Evolutionary conservation across 495 filamentous ascomycete genomes (phyloP), one percentile per base, ranked within the genome.

Genomic region (Tuber umbilicatum): DNA sequence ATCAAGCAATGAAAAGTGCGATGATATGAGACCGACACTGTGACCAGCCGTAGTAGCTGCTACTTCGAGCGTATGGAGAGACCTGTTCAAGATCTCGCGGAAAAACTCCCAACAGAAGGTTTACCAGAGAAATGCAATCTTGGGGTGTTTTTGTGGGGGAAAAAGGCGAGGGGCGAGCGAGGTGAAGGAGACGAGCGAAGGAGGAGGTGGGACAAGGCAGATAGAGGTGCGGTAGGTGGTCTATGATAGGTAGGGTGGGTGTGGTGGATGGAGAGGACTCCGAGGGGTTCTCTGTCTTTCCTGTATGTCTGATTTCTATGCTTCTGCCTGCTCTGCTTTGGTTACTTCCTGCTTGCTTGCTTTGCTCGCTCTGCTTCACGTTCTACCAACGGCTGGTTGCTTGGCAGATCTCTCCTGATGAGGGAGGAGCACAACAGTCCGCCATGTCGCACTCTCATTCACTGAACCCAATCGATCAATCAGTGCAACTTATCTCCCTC

Each of bases 381-480:
- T 27, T 14, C 31, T 64, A 64, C 55, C 55, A 64, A 64, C 27
- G 55, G 31, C 55, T 64, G 55, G 55, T 35, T 64, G 55, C 55
- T 64, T 31, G 31, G 27, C 55, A 31, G 55, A 64, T 64, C 55
- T 79, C 77, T 79, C 77, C 77, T 79, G 77, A 78, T 78, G 76
- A 64, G 76, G 68, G 73, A 78, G 74, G 76, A 78, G 75, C 75
- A 74, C 71, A 75, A 71, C 67, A 27, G 55, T 35, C 55, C 27
- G 55, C 55, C 55, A 64, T 64, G 55, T 64, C 27, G 55, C 31
- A 31, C 55, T 35, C 14, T 31, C 55, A 64, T 35, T 5, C 27
- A 64, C 10, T 35, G 27, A 64, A 16, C 27, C n/a, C 55, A 64
- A 64, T 64, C 55, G 5, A 60, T 60, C 50, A 64, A 64, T 64